These are phyloP conservation scores for Phoma sp. DNA, from an alignment of 2,329 filamentous ascomycete species.

Conservation along the genomic window DNA sequence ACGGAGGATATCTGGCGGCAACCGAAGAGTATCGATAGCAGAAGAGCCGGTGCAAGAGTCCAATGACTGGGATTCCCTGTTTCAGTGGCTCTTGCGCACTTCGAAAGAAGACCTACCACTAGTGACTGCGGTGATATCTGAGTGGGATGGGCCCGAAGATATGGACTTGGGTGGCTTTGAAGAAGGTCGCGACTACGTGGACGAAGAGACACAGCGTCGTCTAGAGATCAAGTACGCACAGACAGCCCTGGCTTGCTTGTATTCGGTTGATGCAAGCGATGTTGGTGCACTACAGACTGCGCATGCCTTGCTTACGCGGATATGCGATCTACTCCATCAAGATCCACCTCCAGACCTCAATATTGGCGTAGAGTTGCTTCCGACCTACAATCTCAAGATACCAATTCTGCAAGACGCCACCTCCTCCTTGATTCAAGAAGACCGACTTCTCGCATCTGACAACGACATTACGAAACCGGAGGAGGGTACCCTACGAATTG, in stretches of 20 bases:
- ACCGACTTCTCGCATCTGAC: slow-evolving; percentile 60
- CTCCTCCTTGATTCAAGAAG: slow-evolving; percentile 47
- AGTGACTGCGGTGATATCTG: slow-evolving; percentile 67
- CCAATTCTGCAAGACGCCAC: slow-evolving; percentile 41
- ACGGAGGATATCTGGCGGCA: slow-evolving; percentile 49
- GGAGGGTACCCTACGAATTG: slow-evolving; percentile 60
- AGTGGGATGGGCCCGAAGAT: slow-evolving; percentile 77
- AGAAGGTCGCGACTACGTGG: slow-evolving; percentile 59
- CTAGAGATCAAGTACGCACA: slow-evolving; percentile 71
- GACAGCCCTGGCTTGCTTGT: slow-evolving; percentile 70
- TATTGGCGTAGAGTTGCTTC: slow-evolving; percentile 50
- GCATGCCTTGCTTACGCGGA: slow-evolving; percentile 65
- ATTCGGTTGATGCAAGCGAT: slow-evolving; percentile 67
- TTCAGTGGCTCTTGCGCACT: slow-evolving; percentile 69
- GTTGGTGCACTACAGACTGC: slow-evolving; percentile 64
- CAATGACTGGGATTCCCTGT: slow-evolving; percentile 70
- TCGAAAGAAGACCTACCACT: slow-evolving; percentile 66
- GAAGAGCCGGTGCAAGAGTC: slow-evolving; percentile 40
- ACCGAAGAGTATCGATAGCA: slow-evolving; percentile 38
- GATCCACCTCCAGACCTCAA: slow-evolving; percentile 60
- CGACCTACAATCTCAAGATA: slow-evolving; percentile 48
- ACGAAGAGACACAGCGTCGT: slow-evolving; percentile 64
- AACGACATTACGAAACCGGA: slow-evolving; percentile 71
- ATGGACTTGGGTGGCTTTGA: slow-evolving; percentile 69
- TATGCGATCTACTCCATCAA: slow-evolving; percentile 66